Evolutionary conservation across 805 yeast genomes (phyloP).

Genomic region (Candida orba): DNA sequence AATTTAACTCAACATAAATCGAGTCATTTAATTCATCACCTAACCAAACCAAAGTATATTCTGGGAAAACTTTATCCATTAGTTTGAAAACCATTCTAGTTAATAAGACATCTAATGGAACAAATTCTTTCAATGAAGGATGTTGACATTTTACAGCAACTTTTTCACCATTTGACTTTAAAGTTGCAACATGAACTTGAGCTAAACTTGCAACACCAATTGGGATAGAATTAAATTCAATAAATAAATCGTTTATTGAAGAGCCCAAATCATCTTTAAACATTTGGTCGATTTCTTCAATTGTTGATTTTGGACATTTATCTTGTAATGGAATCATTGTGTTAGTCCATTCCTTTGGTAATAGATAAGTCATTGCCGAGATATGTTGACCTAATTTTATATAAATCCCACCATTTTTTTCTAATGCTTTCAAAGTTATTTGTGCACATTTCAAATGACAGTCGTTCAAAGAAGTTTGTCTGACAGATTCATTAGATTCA

Average conservation of each 20-base stretch:
- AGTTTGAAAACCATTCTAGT: constrained; percentile 69
- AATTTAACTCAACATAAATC: constrained; percentile 86
- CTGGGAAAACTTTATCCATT: constrained; percentile 79
- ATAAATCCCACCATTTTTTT: constrained; percentile 84
- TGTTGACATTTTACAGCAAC: constrained; percentile 96
- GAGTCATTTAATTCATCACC: constrained; percentile 86
- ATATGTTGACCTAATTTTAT: constrained; percentile 95
- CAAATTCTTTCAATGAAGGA: constrained; percentile 78
- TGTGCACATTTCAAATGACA: constrained; percentile 75
- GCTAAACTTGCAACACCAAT: constrained; percentile 96
- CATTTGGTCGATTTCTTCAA: constrained; percentile 62
- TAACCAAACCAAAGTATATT: constrained; percentile 91
- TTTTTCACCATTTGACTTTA: constrained; percentile 48
- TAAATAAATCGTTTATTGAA: constrained; percentile 54
- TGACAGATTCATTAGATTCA: constrained; percentile 36
- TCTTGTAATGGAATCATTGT: constrained; percentile 93
- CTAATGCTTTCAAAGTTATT: constrained; percentile 72
- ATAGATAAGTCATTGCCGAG: constrained; percentile 81
- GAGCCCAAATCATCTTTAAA: constrained; percentile 60
- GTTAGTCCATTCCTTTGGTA: constrained; percentile 92
- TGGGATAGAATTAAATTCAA: constrained; percentile 61
- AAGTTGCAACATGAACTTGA: constrained; percentile 79
- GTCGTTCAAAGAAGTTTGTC: constrained; percentile 39
- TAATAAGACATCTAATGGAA: constrained; percentile 80
- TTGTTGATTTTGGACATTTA: constrained; percentile 74